These are phyloP conservation scores for Quercus aquifolioides DNA, from an alignment of 306 rosid genomes.

Conservation along the genomic window DNA sequence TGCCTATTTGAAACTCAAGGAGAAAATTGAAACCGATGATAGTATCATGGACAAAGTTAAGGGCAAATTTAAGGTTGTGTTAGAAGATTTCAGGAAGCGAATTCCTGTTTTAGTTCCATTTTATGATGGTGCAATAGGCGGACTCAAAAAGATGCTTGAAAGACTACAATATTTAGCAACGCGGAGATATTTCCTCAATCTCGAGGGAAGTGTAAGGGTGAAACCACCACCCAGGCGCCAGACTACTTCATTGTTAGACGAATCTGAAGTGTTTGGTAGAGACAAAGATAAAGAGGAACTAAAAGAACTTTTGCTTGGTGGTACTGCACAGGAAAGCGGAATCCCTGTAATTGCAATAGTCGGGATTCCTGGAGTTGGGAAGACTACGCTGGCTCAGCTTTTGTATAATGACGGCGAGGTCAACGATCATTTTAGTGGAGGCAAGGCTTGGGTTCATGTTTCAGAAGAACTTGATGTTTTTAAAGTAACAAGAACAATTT, in stretches of 20 bases:
- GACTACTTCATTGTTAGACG: neutral
- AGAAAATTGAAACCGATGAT: too few relatives aligned
- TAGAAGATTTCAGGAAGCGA: too few relatives aligned
- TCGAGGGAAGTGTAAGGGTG: too few relatives aligned
- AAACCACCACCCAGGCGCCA: too few relatives aligned
- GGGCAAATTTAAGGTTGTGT: accelerated
- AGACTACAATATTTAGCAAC: too few relatives aligned
- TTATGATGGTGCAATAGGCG: neutral
- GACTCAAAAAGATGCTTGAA: too few relatives aligned
- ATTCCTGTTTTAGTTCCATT: too few relatives aligned
- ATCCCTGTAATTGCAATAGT: neutral
- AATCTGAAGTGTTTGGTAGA: neutral
- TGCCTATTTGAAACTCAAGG: accelerated
- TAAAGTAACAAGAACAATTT: neutral
- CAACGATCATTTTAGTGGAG: neutral
- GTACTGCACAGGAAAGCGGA: too few relatives aligned
- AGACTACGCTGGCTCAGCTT: neutral
- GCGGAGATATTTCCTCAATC: too few relatives aligned
- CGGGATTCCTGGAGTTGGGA: neutral
- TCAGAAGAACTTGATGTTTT: neutral
- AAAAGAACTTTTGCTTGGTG: neutral
- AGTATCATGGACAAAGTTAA: accelerated
- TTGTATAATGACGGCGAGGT: neutral
- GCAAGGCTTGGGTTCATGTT: neutral
- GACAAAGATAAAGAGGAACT: neutral